phyloP scores from a whole-genome alignment of 805 yeast genomes.

The Wickerhamiella domercqiae region DNA sequence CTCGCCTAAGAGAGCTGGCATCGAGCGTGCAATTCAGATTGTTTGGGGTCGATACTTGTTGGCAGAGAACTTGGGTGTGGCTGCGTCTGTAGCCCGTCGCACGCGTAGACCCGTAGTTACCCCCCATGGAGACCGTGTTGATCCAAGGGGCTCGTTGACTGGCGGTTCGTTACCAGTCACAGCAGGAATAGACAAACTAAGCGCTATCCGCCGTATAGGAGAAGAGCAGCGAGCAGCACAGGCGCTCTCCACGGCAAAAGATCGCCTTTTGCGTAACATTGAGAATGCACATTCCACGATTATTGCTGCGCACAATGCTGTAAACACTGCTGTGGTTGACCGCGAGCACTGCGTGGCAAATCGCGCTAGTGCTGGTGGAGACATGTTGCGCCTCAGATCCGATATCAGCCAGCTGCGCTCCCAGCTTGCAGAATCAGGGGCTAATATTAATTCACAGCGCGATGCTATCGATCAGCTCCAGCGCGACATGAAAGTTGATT shows the following conservation, averaged over 20 bases:
- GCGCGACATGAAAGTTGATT: background rate
- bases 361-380: background rate
- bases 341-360: conserved; percentile 18
- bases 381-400: background rate
- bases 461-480: background rate
- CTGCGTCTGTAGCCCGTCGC: conserved; percentile 1
- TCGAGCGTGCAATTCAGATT: conserved; percentile 56
- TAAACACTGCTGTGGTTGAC: conserved; percentile 41
- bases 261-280: background rate
- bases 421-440: conserved; percentile 1
- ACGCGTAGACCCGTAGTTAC: conserved; percentile 65
- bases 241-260: background rate
- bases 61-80: conserved; percentile 43
- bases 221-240: background rate
- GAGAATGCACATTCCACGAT: background rate
- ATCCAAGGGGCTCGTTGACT: conserved; percentile 64
- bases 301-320: conserved; percentile 33
- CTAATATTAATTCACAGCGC: background rate
- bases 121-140: conserved; percentile 81
- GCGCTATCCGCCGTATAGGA: background rate
- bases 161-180: conserved; percentile 42
- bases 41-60: conserved; percentile 74
- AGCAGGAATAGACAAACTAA: background rate
- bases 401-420: background rate
- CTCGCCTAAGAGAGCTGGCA: conserved; percentile 27